Evolutionary conservation across 371 early-diverging fungal species (phyloP).

Genomic region (Capillidium heterosporum): DNA sequence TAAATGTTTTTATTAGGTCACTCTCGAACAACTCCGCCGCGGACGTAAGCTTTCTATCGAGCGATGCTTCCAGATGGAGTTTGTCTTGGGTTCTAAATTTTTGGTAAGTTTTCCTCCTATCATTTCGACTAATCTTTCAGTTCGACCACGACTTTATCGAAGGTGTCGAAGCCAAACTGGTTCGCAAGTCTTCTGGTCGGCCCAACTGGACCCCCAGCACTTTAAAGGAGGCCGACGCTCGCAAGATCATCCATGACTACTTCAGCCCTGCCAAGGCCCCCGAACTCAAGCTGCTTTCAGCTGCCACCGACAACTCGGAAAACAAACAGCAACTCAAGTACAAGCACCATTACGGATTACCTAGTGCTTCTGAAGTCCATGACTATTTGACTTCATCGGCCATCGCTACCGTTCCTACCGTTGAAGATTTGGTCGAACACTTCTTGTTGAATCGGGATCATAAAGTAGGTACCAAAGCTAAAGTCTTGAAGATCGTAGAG

Average conservation of each 20-base stretch:
- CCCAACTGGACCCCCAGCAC: slow-evolving; percentile 63
- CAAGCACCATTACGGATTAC: slow-evolving; percentile 48
- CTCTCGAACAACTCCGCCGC: slow-evolving; percentile 56
- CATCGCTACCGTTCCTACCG: neutral
- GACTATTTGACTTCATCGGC: neutral
- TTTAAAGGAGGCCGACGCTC: slow-evolving; percentile 27
- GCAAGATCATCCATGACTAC: slow-evolving; percentile 35
- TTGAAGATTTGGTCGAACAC: neutral
- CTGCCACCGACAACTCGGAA: slow-evolving; percentile 35
- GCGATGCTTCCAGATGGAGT: slow-evolving; percentile 76
- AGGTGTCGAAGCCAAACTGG: slow-evolving; percentile 64
- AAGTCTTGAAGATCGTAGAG: neutral
- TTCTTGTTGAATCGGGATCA: neutral
- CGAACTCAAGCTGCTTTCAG: slow-evolving; percentile 12
- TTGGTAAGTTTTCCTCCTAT: slow-evolving; percentile 21
- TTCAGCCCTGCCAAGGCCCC: slow-evolving; percentile 20
- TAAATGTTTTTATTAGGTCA: slow-evolving; percentile 22
- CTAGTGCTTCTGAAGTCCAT: slow-evolving; percentile 57
- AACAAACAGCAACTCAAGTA: too few relatives aligned
- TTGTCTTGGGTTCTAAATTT: slow-evolving; percentile 56
- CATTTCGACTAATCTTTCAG: slow-evolving; percentile 17
- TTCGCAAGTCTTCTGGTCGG: slow-evolving; percentile 32
- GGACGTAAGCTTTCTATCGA: slow-evolving; percentile 51
- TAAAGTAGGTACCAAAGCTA: slow-evolving; percentile 2
- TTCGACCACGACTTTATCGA: slow-evolving; percentile 66